Base-by-base conservation (phyloP, 176 grass and related monocot species). In the Avena atlantica region DNA sequence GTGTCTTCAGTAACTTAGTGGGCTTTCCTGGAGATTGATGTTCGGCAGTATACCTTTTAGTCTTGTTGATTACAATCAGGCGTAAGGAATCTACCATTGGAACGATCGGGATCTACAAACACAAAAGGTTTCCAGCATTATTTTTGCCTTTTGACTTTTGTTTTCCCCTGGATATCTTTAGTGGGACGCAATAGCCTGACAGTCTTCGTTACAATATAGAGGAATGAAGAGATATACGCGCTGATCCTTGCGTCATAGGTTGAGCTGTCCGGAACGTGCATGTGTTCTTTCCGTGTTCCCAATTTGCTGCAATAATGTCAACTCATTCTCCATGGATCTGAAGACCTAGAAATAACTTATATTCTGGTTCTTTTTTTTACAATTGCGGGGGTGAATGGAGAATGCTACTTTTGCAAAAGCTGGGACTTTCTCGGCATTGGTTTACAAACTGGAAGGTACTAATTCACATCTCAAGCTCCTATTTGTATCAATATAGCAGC, bases 261-360 rank as follows among this genome's bases (percentile, higher is more conserved):
- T 73, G 64, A 90, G 73, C 66, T 86, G 64, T 83, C 53, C 62
- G 24, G 53, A 86, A 90, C 84, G 31, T 83, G 88, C 84, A 69
- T n/a, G 4, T 52, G 68, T 69, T 65, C 51, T 80, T 56, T 45
- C 74, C n/a, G 6, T 36, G n/a, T 50, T 63, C 40, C 7, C 83
- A 5, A n/a, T 52, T 71, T 51, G 25, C 42, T 29, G 14, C 20
- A 21, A 23, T 62, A 21, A 23, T 62, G 57, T 89, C 88, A 81
- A 89, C 61, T 44, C 53, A 72, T 52, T 71, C 62, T 52, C 78
- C 72, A 20, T 59, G 68, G 50, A n/a, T 77, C 68, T 23, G 49
- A 68, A 8, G 49, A 65, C 70, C 4, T 21, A 57, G 34, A 44
- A 79, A 8, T 36, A 70, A 70, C 48, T 75, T 83, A 59, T 76